Percentiles rank a stretch among this genome's conserved stretches.
Conservation (phyloP, 2,329 filamentous ascomycete genomes). For the Leptographium radiaticola region DNA sequence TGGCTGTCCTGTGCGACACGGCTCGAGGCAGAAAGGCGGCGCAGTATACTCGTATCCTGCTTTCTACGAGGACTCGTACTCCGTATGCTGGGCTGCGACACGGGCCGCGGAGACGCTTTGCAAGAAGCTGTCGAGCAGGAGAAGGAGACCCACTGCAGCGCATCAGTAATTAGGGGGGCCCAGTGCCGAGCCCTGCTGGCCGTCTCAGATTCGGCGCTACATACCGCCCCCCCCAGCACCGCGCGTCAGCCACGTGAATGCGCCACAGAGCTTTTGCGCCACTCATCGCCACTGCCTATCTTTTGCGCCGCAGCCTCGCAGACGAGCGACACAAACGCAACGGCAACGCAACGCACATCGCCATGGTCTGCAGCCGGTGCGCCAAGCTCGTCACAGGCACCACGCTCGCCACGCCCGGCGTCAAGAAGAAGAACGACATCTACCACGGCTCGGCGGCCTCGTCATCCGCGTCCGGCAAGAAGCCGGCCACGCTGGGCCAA, state of each 20-base stretch:
- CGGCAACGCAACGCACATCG: too few relatives aligned
- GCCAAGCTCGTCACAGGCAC: conserved; percentile 47
- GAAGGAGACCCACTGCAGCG: neutral
- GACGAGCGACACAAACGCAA: too few relatives aligned
- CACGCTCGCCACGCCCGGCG: conserved; percentile 47
- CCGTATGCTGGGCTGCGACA: too few relatives aligned
- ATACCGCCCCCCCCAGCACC: neutral
- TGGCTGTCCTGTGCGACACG: too few relatives aligned
- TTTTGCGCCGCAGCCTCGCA: neutral
- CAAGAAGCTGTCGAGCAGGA: too few relatives aligned
- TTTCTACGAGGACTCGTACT: neutral
- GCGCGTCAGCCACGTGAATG: neutral
- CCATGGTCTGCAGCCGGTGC: conserved; percentile 48
- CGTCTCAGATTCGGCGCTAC: neutral
- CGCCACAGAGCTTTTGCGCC: neutral
- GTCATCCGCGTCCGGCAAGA: conserved; percentile 26
- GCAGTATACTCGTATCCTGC: too few relatives aligned
- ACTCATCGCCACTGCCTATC: too few relatives aligned
- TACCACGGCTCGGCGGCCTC: conserved; percentile 47
- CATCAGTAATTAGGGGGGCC: neutral
- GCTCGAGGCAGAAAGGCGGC: too few relatives aligned
- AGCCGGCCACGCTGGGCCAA: conserved; percentile 41
- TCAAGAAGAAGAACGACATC: conserved; percentile 56
- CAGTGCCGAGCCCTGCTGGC: neutral
- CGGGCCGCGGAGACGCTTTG: too few relatives aligned